These are phyloP conservation scores for Hypoxylon rubiginosum DNA, from an alignment of 2,329 filamentous ascomycete species.

Conservation along the genomic window DNA sequence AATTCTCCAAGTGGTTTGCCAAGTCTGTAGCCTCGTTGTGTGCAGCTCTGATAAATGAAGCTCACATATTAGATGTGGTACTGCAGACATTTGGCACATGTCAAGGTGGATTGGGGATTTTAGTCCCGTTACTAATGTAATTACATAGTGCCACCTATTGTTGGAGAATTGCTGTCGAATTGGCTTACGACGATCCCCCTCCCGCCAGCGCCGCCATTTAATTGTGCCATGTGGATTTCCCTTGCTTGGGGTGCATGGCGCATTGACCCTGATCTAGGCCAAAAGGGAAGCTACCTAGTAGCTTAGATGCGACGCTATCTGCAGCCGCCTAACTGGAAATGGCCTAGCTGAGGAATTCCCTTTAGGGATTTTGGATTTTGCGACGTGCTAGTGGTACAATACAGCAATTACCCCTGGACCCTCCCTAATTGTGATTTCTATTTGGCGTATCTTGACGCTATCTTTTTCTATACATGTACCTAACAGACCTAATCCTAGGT, in stretches of 20 bases:
- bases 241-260: background rate
- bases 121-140: conserved; percentile 18
- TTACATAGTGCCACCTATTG: background rate
- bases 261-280: conserved; percentile 4
- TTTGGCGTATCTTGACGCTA: conserved; percentile 17
- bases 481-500: background rate
- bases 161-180: conserved; percentile 20
- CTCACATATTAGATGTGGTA: conserved; percentile 28
- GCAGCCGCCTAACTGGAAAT: background rate
- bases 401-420: background rate
- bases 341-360: background rate
- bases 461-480: conserved; percentile 5
- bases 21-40: conserved; percentile 23
- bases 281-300: conserved; percentile 6
- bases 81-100: conserved; percentile 30
- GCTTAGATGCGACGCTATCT: background rate
- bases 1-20: conserved; percentile 34
- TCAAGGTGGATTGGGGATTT: conserved; percentile 29
- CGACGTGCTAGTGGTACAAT: background rate
- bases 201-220: conserved; percentile 19
- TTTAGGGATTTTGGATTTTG: background rate
- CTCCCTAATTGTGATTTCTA: conserved; percentile 7
- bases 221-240: background rate
- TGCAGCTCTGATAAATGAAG: conserved; percentile 27
- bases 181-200: conserved; percentile 25